Base-by-base conservation (phyloP, 2,329 filamentous ascomycete species). In the Keithomyces neogunnii region DNA sequence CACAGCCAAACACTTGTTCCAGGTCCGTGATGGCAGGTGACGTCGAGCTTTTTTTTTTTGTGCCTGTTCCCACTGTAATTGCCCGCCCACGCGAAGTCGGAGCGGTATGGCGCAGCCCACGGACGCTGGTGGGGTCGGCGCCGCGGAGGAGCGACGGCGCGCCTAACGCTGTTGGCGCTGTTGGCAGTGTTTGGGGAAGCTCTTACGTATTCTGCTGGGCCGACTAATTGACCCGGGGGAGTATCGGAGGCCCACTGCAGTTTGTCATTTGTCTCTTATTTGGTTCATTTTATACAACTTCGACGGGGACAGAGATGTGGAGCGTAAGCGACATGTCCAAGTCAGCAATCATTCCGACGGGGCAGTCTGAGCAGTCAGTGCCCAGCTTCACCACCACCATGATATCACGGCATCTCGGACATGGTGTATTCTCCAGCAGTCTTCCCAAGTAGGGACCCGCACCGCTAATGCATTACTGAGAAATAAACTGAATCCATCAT, bases 51-150 rank as follows among this genome's bases (percentile, higher is more conserved):
- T 47, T 47, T 38, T 32, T 19, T 8, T 13, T 19, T 19, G 19
- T 11, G 45, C 35, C 3, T 33, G 30, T 11, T 38, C 19, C 30
- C 45, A 35, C 33, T 35, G 33, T 35, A 11, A 11, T 11, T 35
- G 6, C n/a, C 38, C 10, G 38, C n/a, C 19, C 38, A 40, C 38
- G 9, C 38, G 38, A 40, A 40, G n/a, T 40, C 47, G 47, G 38
- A 31, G 38, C 47, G 13, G 38, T 38, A 31, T 19, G 43, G 11
- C 39, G 48, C 48, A 30, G 48, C 43, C 50, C 50, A 51, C 50
- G 50, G 45, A 31, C 36, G 6, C 50, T 45, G 50, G 30, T 44
- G 38, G 45, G 11, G 45, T 32, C 36, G 36, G 26, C 36, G 38
- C 50, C 45, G 45, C 39, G 28, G 32, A 38, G 32, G n/a, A 40